Evolutionary conservation across 2,329 filamentous ascomycete genomes (phyloP), one percentile per base, ranked within the genome.

Genomic region (Nigrograna mackinnonii): DNA sequence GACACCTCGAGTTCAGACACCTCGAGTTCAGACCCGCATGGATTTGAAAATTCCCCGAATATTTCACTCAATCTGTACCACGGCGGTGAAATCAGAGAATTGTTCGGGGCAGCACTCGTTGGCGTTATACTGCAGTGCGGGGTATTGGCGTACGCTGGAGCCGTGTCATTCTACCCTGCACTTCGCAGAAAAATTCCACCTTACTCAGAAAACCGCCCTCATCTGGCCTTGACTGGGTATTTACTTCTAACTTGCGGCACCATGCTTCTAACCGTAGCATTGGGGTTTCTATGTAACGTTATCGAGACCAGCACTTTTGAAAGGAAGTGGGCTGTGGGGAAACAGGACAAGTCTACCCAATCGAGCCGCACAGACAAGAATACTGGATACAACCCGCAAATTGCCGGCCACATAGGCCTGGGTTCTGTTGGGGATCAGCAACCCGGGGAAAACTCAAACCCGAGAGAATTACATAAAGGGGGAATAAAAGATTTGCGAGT

Each of bases 271-370:
- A 38, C 36, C 5, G 13, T 38, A n/a, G 16, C 36, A 6, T 19
- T 38, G n/a, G 24, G 18, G 21, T 13, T 38, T 19, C 22, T 38
- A 13, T 38, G 36, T 24, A 38, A 17, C 22, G 16, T 38, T 18
- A 38, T 38, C 22, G 36, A 38, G 20, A 38, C 36, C n/a, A 38
- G 36, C 17, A 30, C 36, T 7, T 11, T 17, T 12, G 36, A 38
- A 30, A 38, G 36, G 22, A 16, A 38, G 17, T 38, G 36, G 22
- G 14, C 20, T 21, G 22, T 38, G 4, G n/a, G 6, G 6, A 24
- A 38, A 4, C 22, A 30, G 17, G n/a, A n/a, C n/a, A n/a, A n/a
- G n/a, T n/a, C n/a, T n/a, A n/a, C n/a, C n/a, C n/a, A n/a, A n/a
- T 13, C 20, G 11, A 11, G 26, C 7, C 14, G 6, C 19, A 36